These are phyloP conservation scores for Hortiboletus campestris DNA, from an alignment of 768 basidiomycete species.

Conservation along the genomic window DNA sequence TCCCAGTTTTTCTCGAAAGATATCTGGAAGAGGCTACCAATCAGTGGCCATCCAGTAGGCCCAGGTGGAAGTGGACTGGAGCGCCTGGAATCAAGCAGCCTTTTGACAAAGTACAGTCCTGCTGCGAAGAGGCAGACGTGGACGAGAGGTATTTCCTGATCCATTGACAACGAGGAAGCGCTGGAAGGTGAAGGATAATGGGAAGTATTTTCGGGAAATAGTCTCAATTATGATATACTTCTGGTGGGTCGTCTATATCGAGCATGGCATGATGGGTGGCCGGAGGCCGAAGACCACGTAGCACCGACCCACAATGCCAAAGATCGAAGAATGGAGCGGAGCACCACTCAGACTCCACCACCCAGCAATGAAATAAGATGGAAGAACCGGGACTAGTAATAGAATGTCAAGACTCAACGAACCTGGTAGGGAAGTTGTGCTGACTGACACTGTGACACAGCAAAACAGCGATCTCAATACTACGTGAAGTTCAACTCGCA, in stretches of 20 bases:
- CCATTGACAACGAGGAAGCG: not conserved
- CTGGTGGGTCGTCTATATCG: not conserved
- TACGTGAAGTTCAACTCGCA: not conserved
- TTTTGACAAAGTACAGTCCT: slow-evolving; percentile 8
- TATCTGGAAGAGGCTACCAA: slow-evolving; percentile 57
- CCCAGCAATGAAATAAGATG: not conserved
- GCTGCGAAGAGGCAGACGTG: slow-evolving; percentile 16
- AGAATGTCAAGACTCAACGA: not conserved
- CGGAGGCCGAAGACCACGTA: too few species aligned
- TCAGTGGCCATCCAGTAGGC: slow-evolving; percentile 34
- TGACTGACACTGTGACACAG: not conserved
- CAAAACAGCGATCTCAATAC: not conserved
- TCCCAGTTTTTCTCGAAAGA: slow-evolving; percentile 49
- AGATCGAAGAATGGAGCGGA: not conserved
- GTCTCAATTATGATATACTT: not conserved
- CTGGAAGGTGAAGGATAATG: not conserved
- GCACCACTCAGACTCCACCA: too few species aligned
- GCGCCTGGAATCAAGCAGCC: not conserved
- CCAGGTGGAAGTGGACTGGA: slow-evolving; percentile 17
- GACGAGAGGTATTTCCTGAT: not conserved
- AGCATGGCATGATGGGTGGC: not conserved
- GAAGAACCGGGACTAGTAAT: not conserved
- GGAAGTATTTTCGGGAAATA: not conserved
- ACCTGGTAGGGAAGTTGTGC: not conserved
- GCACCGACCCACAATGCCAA: too few species aligned